Conservation (phyloP, 768 basidiomycete genomes). For the Trametes cubensis region DNA sequence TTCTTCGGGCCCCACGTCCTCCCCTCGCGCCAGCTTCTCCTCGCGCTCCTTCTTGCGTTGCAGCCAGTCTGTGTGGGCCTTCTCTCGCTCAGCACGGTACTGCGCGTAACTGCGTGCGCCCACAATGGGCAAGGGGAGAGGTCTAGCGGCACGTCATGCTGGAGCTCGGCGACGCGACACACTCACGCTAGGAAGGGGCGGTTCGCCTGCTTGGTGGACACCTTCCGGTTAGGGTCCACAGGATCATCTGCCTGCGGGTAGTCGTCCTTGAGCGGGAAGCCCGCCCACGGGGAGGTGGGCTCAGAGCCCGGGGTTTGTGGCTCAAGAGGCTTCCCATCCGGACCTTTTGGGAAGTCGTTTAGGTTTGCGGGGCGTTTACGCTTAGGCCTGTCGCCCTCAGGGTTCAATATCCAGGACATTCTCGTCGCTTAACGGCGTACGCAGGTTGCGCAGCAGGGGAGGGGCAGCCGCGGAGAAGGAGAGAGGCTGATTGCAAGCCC, state of each 20-base stretch:
- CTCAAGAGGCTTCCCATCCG: slow-evolving; percentile 24
- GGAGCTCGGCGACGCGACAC: slow-evolving; percentile 9
- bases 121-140: slow-evolving; percentile 14
- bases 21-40: slow-evolving; percentile 73
- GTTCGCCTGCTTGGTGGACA: slow-evolving; percentile 83
- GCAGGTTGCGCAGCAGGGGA: slow-evolving; percentile 1
- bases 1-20: slow-evolving; percentile 72
- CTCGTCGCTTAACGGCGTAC: not conserved
- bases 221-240: slow-evolving; percentile 63
- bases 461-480: slow-evolving; percentile 3
- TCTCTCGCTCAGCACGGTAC: slow-evolving; percentile 64
- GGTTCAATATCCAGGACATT: slow-evolving; percentile 73
- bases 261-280: slow-evolving; percentile 36
- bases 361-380: slow-evolving; percentile 28
- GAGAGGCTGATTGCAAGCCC: slow-evolving; percentile 17
- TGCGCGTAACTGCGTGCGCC: slow-evolving; percentile 56
- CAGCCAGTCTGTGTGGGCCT: slow-evolving; percentile 63
- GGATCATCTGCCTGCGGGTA: slow-evolving; percentile 65
- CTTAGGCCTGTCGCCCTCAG: slow-evolving; percentile 32
- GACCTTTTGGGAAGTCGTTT: slow-evolving; percentile 18
- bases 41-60: slow-evolving; percentile 72
- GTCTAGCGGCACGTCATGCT: slow-evolving; percentile 8
- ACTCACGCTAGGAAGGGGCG: slow-evolving; percentile 81
- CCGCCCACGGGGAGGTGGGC: slow-evolving; percentile 32
- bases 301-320: slow-evolving; percentile 20